phyloP scores from a whole-genome alignment of 2,329 filamentous ascomycete genomes.

The Myrmaecium sp. region DNA sequence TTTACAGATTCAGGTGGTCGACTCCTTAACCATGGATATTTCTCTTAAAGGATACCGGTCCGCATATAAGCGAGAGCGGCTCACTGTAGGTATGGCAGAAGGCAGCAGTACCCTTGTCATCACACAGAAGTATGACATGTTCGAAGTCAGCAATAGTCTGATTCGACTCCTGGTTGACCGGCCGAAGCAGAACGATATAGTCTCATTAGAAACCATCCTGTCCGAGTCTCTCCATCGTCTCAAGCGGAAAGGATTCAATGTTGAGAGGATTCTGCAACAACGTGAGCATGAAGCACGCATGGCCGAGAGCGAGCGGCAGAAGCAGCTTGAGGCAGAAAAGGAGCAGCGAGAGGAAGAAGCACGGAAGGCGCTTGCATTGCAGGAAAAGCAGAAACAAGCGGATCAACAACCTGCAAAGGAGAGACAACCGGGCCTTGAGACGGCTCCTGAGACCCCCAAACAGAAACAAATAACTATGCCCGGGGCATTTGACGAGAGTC shows the following conservation, averaged over 20 bases:
- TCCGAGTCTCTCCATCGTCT: constrained; percentile 70
- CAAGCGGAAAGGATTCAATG: constrained; percentile 82
- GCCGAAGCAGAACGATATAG: constrained; percentile 72
- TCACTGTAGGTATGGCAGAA: too few relatives aligned
- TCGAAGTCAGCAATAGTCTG: constrained; percentile 79
- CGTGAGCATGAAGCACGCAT: constrained; percentile 79
- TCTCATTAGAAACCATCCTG: constrained; percentile 82
- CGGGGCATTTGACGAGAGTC: too few relatives aligned
- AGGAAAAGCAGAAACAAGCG: background rate
- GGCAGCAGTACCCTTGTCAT: constrained; percentile 56
- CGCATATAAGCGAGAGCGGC: too few relatives aligned
- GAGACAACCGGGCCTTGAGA: too few relatives aligned
- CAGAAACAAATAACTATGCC: too few relatives aligned
- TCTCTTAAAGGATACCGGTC: too few relatives aligned
- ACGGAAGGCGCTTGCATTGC: too few relatives aligned
- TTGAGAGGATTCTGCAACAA: constrained; percentile 77
- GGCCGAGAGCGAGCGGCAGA: constrained; percentile 65
- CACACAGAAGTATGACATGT: constrained; percentile 61
- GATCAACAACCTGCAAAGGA: background rate
- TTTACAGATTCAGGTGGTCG: constrained; percentile 59
- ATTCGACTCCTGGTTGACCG: constrained; percentile 64
- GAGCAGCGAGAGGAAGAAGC: too few relatives aligned
- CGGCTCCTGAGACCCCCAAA: too few relatives aligned
- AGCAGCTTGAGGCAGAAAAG: constrained; percentile 54
- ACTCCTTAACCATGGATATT: constrained; percentile 37